Conservation (phyloP, 495 filamentous ascomycete genomes). For the Aspergillus steynii region DNA sequence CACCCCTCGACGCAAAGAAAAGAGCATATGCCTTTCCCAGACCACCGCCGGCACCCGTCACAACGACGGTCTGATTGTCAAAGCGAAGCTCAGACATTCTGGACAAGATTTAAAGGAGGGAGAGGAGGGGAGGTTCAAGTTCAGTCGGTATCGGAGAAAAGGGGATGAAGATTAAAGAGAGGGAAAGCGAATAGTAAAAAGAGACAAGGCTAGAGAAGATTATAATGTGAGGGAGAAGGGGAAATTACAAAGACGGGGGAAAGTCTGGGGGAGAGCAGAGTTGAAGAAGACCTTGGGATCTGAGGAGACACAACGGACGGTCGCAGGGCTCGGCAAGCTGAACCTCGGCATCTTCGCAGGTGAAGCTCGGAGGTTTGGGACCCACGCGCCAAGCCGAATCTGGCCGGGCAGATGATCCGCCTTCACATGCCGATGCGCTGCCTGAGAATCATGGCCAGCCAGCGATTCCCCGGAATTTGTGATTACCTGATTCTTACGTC, state of each 20-base stretch:
- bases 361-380: conserved; percentile 28
- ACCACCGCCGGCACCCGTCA: conserved; percentile 95
- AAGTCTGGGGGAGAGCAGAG: conserved; percentile 30
- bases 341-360: conserved; percentile 48
- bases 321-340: conserved; percentile 40
- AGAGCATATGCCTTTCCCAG: conserved; percentile 88
- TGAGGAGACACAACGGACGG: conserved; percentile 24
- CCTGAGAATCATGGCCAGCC: not conserved
- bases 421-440: conserved; percentile 42
- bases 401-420: conserved; percentile 26
- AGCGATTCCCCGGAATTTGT: not conserved
- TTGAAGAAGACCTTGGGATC: conserved; percentile 29
- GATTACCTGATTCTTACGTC: not conserved
- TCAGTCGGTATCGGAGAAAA: conserved; percentile 1
- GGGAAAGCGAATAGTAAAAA: conserved; percentile 21
- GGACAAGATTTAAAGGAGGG: conserved; percentile 20
- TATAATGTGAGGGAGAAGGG: conserved; percentile 9
- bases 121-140: conserved; percentile 9
- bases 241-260: conserved; percentile 26
- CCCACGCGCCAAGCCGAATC: conserved; percentile 17
- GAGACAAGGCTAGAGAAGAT: conserved; percentile 6
- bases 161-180: conserved; percentile 9
- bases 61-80: conserved; percentile 94
- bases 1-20: conserved; percentile 90
- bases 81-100: conserved; percentile 82